Evolutionary conservation across 2,329 filamentous ascomycete species (phyloP).

Genomic region (Diaporthe sp.): DNA sequence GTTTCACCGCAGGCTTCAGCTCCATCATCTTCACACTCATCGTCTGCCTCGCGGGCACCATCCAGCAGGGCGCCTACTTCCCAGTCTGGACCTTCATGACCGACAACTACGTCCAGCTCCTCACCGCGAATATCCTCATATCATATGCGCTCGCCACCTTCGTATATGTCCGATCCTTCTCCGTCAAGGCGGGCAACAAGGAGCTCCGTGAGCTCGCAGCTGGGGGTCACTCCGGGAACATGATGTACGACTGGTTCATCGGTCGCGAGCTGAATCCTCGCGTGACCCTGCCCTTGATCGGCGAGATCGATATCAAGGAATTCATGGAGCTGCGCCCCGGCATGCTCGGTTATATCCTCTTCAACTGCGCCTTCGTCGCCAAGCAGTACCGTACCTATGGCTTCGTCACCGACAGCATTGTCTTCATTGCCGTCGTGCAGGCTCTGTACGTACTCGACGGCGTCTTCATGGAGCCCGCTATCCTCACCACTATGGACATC

Average conservation of each 20-base stretch:
- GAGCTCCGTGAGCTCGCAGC: constrained; percentile 82
- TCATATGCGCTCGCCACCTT: constrained; percentile 79
- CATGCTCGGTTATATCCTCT: constrained; percentile 87
- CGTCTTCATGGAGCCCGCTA: constrained; percentile 87
- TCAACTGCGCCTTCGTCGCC: constrained; percentile 86
- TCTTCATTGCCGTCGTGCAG: constrained; percentile 83
- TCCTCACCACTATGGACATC: constrained; percentile 95
- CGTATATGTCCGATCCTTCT: constrained; percentile 86
- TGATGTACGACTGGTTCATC: constrained; percentile 96
- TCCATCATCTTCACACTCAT: constrained; percentile 81
- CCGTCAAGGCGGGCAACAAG: constrained; percentile 80
- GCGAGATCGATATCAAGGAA: constrained; percentile 89
- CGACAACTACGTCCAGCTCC: constrained; percentile 88
- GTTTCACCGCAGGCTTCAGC: constrained; percentile 70
- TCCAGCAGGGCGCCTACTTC: constrained; percentile 83
- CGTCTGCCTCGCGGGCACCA: constrained; percentile 80
- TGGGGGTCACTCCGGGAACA: constrained; percentile 85
- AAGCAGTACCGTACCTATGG: constrained; percentile 91
- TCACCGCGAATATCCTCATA: constrained; percentile 86
- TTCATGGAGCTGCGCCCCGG: constrained; percentile 94
- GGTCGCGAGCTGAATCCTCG: constrained; percentile 95
- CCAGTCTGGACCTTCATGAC: constrained; percentile 92
- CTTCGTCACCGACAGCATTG: constrained; percentile 85
- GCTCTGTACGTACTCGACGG: constrained; percentile 86
- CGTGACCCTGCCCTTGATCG: constrained; percentile 80